Evolutionary conservation across 768 basidiomycete species (phyloP).

Genomic region (Dioszegia hungarica): DNA sequence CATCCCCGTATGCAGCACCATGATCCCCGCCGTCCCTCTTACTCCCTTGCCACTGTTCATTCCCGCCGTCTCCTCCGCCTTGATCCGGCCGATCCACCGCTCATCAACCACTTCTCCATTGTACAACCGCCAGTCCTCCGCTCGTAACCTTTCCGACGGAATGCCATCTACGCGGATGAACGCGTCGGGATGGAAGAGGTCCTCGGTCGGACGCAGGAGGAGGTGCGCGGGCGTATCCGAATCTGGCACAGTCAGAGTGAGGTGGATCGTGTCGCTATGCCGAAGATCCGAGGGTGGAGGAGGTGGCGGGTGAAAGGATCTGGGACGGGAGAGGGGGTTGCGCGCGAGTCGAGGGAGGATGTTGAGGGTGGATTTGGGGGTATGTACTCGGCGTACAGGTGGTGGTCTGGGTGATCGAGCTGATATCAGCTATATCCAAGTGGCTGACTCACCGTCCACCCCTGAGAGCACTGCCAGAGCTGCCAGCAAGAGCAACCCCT

Average conservation of each 20-base stretch:
- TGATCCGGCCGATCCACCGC: conserved; percentile 51
- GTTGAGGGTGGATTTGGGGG: conserved; percentile 58
- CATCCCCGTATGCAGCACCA: conserved; percentile 63
- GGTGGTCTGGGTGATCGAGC: conserved; percentile 40
- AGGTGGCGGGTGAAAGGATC: conserved; percentile 22
- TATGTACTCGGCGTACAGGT: conserved; percentile 33
- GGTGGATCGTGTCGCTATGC: conserved; percentile 66
- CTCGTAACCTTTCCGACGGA: conserved; percentile 61
- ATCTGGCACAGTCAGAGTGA: conserved; percentile 58
- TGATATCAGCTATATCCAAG: not conserved
- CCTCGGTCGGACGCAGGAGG: conserved; percentile 70
- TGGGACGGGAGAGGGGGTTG: conserved; percentile 49
- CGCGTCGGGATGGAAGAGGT: conserved; percentile 73
- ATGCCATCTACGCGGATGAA: conserved; percentile 59
- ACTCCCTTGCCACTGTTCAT: conserved; percentile 34
- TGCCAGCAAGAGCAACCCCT: not conserved
- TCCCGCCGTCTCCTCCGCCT: conserved; percentile 37
- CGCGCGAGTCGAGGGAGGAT: conserved; percentile 55
- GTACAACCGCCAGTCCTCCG: conserved; percentile 59
- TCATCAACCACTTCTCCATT: conserved; percentile 68
- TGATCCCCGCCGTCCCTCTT: conserved; percentile 73
- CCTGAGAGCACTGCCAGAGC: not conserved
- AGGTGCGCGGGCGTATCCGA: conserved; percentile 62
- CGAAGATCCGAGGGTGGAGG: conserved; percentile 55
- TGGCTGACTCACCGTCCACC: not conserved